Evolutionary conservation across 2,329 filamentous ascomycete genomes (phyloP), one percentile per base, ranked within the genome.

Genomic region (Fusarium citri): DNA sequence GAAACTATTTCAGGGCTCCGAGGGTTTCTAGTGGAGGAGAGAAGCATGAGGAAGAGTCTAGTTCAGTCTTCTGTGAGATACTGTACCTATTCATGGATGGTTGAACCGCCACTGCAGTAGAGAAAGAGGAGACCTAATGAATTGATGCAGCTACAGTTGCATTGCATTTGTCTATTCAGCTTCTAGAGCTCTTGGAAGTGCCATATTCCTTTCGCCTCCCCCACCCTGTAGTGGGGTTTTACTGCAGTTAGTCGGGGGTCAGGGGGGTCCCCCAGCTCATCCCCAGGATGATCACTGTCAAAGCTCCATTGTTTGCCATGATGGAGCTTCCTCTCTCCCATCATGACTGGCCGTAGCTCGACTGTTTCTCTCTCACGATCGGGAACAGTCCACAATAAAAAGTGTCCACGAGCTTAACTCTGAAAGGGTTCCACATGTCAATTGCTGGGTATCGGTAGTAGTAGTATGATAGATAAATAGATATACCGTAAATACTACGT

Each of bases 221-320:
- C 69, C 68, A 53, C 70, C 56, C 60, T 63, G 47, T 50, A 66
- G 59, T 71, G 72, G 70, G 37, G 3, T 64, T 73, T 20, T n/a
- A 37, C 34, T 12, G 47, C 49, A 53, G 30, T 34, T n/a, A 18
- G 68, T 64, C 62, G 72, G 72, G 72, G 68, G 48, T 47, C 18
- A n/a, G n/a, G n/a, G n/a, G n/a, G n/a, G 34, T 68, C 55, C 46
- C 47, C 70, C 59, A 64, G 64, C 28, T 53, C 49, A 43, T 37
- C 30, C 43, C 45, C 42, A 56, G 53, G 55, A 55, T 51, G 47
- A 57, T 59, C 66, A 55, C 49, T 66, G 55, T 58, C 54, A 57
- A 60, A 66, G 59, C 59, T 63, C 57, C 56, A 34, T 51, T 64
- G 51, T 53, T 66, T 62, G 47, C 55, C 63, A 70, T 70, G 63